Conservation (phyloP, 1,284 basidiomycete genomes). For the Tylopilus orsonianus region DNA sequence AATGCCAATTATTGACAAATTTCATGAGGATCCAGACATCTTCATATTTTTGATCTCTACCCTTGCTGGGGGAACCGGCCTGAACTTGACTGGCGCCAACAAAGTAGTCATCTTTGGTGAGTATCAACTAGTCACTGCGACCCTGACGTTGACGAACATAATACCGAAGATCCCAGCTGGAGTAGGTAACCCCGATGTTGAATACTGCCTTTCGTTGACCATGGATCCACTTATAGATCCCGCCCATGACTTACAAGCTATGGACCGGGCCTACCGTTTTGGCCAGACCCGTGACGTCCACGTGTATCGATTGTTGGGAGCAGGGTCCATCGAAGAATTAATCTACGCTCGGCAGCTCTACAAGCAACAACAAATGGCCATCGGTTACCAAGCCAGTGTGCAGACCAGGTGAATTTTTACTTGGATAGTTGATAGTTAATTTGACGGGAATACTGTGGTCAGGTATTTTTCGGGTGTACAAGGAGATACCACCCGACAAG, state of each 20-base stretch:
- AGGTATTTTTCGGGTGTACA: constrained; percentile 84
- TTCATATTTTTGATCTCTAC: constrained; percentile 83
- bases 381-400: constrained; percentile 79
- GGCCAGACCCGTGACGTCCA: constrained; percentile 86
- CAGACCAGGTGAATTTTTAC: constrained; percentile 59
- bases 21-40: constrained; percentile 71
- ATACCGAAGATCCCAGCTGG: constrained; percentile 76
- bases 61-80: constrained; percentile 72
- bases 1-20: constrained; percentile 79
- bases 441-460: background rate
- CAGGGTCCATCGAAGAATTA: constrained; percentile 83
- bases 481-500: constrained; percentile 68
- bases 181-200: constrained; percentile 48
- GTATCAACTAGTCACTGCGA: constrained; percentile 19
- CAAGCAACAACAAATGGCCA: constrained; percentile 88
- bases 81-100: constrained; percentile 77
- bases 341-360: constrained; percentile 86
- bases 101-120: constrained; percentile 84
- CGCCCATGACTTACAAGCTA: constrained; percentile 83
- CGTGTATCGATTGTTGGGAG: constrained; percentile 82
- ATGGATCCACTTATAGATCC: constrained; percentile 53
- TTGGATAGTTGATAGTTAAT: background rate
- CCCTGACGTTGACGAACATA: background rate
- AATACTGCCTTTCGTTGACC: background rate
- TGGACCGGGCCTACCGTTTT: constrained; percentile 87